Evolutionary conservation across 176 grass and related monocot species (phyloP).

Genomic region (Urochloa ruziziensis): DNA sequence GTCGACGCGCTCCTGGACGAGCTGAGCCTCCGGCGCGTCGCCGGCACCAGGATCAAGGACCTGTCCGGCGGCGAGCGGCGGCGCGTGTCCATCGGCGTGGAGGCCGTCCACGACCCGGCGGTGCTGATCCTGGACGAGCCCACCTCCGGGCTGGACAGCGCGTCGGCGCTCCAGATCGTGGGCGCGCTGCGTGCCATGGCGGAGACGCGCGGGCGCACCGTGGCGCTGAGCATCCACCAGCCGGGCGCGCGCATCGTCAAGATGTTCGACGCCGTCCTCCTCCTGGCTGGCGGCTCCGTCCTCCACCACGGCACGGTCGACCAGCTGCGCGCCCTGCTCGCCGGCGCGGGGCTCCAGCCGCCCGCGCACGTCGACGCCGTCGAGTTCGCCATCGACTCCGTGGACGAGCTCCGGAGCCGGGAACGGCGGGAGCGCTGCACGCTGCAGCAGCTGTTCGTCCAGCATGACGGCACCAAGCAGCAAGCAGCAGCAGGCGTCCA

Average conservation of each 20-base stretch:
- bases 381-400: slow-evolving; percentile 71
- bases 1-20: slow-evolving; percentile 45
- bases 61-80: slow-evolving; percentile 9
- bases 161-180: slow-evolving; percentile 56
- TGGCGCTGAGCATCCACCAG: slow-evolving; percentile 28
- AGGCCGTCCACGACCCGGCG: slow-evolving; percentile 34
- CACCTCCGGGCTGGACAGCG: slow-evolving; percentile 71
- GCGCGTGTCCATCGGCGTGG: slow-evolving; percentile 28
- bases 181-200: slow-evolving; percentile 13
- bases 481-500: too few relatives aligned
- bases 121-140: slow-evolving; percentile 75
- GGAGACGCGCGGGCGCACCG: slow-evolving; percentile 6
- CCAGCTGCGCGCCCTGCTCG: slow-evolving; percentile 37
- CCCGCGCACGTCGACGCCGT: slow-evolving; percentile 52
- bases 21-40: slow-evolving; percentile 15
- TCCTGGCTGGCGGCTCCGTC: slow-evolving; percentile 35
- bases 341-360: slow-evolving; percentile 36
- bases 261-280: slow-evolving; percentile 22
- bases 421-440: not conserved
- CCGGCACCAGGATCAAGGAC: slow-evolving; percentile 15
- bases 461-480: too few relatives aligned
- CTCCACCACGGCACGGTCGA: slow-evolving; percentile 60
- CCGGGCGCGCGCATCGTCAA: slow-evolving; percentile 30
- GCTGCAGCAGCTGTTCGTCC: slow-evolving; percentile 27
- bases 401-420: not conserved